phyloP scores from a whole-genome alignment of 148 eudicot species.

The Silene uniflora region DNA sequence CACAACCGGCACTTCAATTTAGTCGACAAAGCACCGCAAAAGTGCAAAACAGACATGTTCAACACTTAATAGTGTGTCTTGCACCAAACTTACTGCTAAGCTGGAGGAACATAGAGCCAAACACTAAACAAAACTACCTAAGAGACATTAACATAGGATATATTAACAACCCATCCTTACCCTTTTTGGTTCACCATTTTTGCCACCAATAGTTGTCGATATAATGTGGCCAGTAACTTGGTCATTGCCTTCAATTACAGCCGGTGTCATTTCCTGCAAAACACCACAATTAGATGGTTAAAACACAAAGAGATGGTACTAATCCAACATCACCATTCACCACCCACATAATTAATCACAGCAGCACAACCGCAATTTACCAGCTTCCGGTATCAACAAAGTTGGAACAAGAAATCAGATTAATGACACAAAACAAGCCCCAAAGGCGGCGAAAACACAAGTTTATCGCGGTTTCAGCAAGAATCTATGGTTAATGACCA shows the following conservation, averaged over 20 bases:
- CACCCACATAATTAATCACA: background rate
- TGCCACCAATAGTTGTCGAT: constrained; percentile 82
- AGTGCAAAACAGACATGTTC: too few relatives aligned
- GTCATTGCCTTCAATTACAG: constrained; percentile 68
- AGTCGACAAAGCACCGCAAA: too few relatives aligned
- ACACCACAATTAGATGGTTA: constrained; percentile 14
- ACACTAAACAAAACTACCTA: too few relatives aligned
- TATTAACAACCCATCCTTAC: constrained; percentile 27
- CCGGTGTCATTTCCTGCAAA: constrained; percentile 65
- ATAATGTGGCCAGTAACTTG: constrained; percentile 85
- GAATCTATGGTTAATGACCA: constrained; percentile 20
- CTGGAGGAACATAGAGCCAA: too few relatives aligned
- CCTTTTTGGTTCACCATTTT: constrained; percentile 87
- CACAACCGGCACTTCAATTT: too few relatives aligned
- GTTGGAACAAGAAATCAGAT: background rate
- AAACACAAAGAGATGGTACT: background rate
- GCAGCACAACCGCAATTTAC: background rate
- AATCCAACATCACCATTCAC: background rate
- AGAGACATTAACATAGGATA: too few relatives aligned
- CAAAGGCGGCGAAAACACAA: too few relatives aligned
- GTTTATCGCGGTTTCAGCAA: constrained; percentile 15
- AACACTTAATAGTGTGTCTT: too few relatives aligned
- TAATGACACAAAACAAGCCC: background rate
- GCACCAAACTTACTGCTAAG: too few relatives aligned
- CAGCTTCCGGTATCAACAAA: background rate